Percentiles rank a stretch among this genome's conserved stretches.
These are phyloP conservation scores for Lentinula sp. DNA, from an alignment of 768 basidiomycete genomes.

Conservation along the genomic window DNA sequence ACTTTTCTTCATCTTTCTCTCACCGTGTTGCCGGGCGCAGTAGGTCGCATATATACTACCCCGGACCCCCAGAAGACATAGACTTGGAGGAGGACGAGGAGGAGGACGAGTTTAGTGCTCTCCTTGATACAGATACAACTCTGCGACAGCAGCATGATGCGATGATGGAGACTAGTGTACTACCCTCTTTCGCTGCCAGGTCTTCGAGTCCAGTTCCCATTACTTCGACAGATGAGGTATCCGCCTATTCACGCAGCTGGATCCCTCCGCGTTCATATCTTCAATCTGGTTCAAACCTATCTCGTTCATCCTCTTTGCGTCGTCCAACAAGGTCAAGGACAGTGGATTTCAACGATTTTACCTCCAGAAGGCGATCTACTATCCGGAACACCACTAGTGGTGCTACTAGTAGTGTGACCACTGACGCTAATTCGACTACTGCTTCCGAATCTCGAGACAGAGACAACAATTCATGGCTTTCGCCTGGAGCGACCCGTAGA, in stretches of 20 bases:
- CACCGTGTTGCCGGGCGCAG: not conserved
- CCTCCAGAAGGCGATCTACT: slow-evolving; percentile 53
- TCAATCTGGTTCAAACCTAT: slow-evolving; percentile 24
- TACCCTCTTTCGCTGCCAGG: not conserved
- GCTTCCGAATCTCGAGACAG: not conserved
- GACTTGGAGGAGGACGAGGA: slow-evolving; percentile 58
- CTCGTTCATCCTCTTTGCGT: slow-evolving; percentile 57
- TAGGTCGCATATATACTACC: slow-evolving; percentile 40
- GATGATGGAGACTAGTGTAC: slow-evolving; percentile 21
- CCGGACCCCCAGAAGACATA: slow-evolving; percentile 48
- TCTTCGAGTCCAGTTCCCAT: slow-evolving; percentile 1
- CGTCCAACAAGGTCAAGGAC: slow-evolving; percentile 48
- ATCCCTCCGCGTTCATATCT: slow-evolving; percentile 10
- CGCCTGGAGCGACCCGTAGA: slow-evolving; percentile 32
- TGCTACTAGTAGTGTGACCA: slow-evolving; percentile 21
- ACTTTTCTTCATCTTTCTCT: slow-evolving; percentile 23
- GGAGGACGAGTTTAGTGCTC: slow-evolving; percentile 44
- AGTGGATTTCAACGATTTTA: slow-evolving; percentile 70
- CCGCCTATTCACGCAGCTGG: not conserved
- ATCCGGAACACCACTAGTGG: slow-evolving; percentile 30
- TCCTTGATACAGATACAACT: slow-evolving; percentile 30
- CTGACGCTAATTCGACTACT: slow-evolving; percentile 11
- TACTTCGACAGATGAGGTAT: not conserved
- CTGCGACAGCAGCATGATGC: slow-evolving; percentile 63
- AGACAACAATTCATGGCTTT: slow-evolving; percentile 6